Base-by-base conservation (phyloP, 2,329 filamentous ascomycete species). In the Boeremia lycopersici region DNA sequence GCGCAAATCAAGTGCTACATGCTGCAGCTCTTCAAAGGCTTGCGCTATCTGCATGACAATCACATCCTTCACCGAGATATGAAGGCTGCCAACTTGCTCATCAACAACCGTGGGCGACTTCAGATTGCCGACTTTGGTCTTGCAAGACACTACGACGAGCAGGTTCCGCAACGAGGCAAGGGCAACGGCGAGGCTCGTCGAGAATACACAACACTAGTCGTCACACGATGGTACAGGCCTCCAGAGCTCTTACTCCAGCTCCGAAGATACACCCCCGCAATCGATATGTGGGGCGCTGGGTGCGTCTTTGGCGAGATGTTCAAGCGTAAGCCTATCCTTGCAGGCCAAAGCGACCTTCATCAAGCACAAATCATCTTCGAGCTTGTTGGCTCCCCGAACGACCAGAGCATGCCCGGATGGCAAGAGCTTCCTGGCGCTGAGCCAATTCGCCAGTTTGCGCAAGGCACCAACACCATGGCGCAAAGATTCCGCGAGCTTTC, bases 231-330 rank as follows among this genome's bases (percentile, higher is more conserved):
- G 95, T 99, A 99, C 74, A 84, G 95, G 23, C 95, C 95, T 30
- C 95, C 95, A 0, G 95, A 99, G 81, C 82, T 99, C 34, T 81
- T 99, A 29, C 82, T 99, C 43, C 89, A 93, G 61, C 81, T 99
- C 29, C 88, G 92, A 66, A 86, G 86, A 62, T 99, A 99, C 76
- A 99, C 95, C n/a, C 91, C 93, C 12, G 93, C 95, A 9, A 97
- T 99, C 68, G 95, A 99, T 75, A 86, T 99, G 78, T 99, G 95
- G 95, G 95, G 95, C 65, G 93, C 97, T 64, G 95, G 93, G n/a
- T 99, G 95, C 71, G 92, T 99, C 2, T 97, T 99, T 76, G 95
- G 92, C 46, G 95, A 99, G 74, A 99, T 99, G 93, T 89, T 97
- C 61, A 86, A 91, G 65, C 88, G 91, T 33, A 96, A 93, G 73